Conservation (phyloP, 73 alveolate species). For the Paramecium primaurelia region DNA sequence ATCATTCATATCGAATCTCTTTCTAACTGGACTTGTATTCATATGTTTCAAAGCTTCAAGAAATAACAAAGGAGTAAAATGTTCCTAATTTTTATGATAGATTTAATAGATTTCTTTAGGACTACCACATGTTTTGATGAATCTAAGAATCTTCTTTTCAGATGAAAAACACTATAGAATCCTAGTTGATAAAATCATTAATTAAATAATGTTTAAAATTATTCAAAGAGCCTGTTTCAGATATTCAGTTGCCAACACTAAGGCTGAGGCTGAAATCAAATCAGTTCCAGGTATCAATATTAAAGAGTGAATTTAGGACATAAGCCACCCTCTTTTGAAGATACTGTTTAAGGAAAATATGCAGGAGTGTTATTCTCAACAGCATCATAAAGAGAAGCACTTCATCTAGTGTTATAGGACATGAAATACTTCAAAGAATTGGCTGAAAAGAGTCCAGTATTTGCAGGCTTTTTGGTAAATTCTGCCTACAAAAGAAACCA, state of each 20-base stretch:
- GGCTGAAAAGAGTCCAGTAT: constrained; percentile 57
- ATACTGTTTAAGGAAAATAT: constrained; percentile 73
- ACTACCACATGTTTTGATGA: neutral
- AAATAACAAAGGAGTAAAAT: neutral
- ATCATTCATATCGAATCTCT: neutral
- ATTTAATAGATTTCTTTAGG: neutral
- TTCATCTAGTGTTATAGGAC: constrained; percentile 69
- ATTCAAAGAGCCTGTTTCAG: neutral
- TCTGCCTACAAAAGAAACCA: constrained; percentile 54
- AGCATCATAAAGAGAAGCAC: constrained; percentile 66
- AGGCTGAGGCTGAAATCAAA: constrained; percentile 24
- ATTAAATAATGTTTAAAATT: neutral
- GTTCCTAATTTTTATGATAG: constrained; percentile 5
- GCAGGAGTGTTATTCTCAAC: constrained; percentile 78
- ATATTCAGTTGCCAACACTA: neutral
- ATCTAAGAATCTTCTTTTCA: neutral
- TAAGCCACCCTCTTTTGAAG: constrained; percentile 71
- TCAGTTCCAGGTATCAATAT: constrained; percentile 27
- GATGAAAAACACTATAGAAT: neutral
- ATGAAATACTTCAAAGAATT: constrained; percentile 67
- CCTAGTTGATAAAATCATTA: neutral
- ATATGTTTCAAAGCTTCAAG: neutral
- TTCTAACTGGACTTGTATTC: neutral
- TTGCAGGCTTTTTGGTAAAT: constrained; percentile 59
- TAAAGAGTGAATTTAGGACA: neutral